phyloP scores from a whole-genome alignment of 1,139 yeast genomes.

The Lodderomyces pseudojiufengensis region DNA sequence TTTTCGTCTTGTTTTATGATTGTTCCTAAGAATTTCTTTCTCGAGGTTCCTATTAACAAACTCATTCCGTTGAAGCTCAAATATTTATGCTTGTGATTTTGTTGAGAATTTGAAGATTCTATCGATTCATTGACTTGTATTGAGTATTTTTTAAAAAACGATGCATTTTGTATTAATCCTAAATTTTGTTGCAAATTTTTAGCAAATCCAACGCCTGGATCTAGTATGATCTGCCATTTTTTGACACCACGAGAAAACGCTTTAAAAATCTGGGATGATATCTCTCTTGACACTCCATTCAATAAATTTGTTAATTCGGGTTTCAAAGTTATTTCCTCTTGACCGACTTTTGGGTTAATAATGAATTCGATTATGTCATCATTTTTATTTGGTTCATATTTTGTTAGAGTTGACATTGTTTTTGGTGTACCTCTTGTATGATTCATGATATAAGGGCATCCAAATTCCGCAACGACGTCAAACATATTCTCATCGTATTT shows the following conservation, averaged over 20 bases:
- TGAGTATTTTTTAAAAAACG: slow-evolving; percentile 52
- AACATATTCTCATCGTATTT: slow-evolving; percentile 62
- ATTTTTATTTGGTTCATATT: slow-evolving; percentile 46
- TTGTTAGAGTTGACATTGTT: slow-evolving; percentile 63
- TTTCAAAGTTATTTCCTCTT: slow-evolving; percentile 16
- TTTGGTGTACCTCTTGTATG: slow-evolving; percentile 84
- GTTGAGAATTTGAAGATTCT: slow-evolving; percentile 11
- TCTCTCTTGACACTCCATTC: slow-evolving; percentile 60
- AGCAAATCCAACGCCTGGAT: slow-evolving; percentile 96
- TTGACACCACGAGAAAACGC: slow-evolving; percentile 65
- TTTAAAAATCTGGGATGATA: slow-evolving; percentile 49
- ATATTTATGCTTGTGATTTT: slow-evolving; percentile 24
- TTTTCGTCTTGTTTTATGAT: slow-evolving; percentile 43
- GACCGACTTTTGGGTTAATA: slow-evolving; percentile 30
- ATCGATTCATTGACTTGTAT: slow-evolving; percentile 21
- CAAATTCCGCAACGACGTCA: slow-evolving; percentile 58
- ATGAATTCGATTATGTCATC: slow-evolving; percentile 38
- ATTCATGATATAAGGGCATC: slow-evolving; percentile 76
- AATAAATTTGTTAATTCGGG: slow-evolving; percentile 34
- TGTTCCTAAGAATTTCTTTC: slow-evolving; percentile 82
- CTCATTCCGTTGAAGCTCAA: slow-evolving; percentile 54
- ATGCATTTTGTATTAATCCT: slow-evolving; percentile 55
- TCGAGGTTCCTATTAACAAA: slow-evolving; percentile 77
- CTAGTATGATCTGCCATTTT: slow-evolving; percentile 88
- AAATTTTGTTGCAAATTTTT: slow-evolving; percentile 69